Base-by-base conservation (phyloP, 139 green algal genomes). In the Picochlorum sp. region DNA sequence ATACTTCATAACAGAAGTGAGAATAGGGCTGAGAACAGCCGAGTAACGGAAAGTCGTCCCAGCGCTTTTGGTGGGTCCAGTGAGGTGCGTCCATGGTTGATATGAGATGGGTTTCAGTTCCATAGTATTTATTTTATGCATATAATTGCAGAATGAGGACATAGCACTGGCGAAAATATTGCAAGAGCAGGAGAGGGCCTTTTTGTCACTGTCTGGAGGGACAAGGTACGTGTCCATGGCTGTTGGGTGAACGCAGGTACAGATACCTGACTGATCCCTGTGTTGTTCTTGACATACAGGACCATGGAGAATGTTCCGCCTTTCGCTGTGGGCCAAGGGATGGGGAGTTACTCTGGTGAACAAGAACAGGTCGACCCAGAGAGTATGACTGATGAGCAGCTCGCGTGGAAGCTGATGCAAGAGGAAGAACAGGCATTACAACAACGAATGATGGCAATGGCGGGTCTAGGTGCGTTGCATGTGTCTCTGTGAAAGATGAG, bases 151-250 rank as follows among this genome's bases (percentile, higher is more conserved):
- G 47, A 54, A 72, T 37, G 63, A 58, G 2, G 71, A 81, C 23
- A 11, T 72, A 30, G 64, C 65, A 18, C 41, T 81, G 26, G 75
- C 75, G 16, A 81, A 79, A 70, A 38, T 70, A 16, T 44, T 81
- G 34, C 75, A 81, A 63, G 70, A 77, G 1, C 75, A 81, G 57
- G 75, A 81, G 57, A 49, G 69, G 20, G 75, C 66, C 13, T 76
- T 77, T 41, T 60, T 77, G 49, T 31, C 62, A 7, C 47, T 75
- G 49, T 59, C 71, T 18, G 44, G 54, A 49, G 62, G 31, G 71
- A 38, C 66, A 72, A 44, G 64, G 65, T 77, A 45, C 28, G 30
- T 47, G 28, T 30, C 4, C 28, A 30, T 30, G 28, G 28, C 28
- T 30, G 28, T 30, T 30, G 28, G 28, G 28, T 30, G 3, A 30